Percentiles rank a stretch among this genome's conserved stretches.
phyloP scores from a whole-genome alignment of 2,329 filamentous ascomycete genomes.

The Colletotrichum camelliae region DNA sequence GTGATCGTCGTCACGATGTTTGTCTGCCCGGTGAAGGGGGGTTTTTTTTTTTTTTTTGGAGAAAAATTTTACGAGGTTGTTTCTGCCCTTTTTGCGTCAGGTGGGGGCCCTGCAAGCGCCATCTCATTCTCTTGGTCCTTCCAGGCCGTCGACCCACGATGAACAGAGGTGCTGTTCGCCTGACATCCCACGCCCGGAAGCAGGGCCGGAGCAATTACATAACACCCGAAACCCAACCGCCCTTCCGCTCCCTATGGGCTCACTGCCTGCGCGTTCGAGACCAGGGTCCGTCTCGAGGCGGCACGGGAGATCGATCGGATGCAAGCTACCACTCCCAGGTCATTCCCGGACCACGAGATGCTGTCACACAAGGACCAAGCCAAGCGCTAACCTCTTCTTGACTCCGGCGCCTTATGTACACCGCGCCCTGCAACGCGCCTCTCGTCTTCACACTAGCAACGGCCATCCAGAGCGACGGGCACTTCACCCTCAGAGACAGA shows the following conservation, averaged over 20 bases:
- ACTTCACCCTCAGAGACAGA: not conserved
- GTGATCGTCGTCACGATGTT: not conserved
- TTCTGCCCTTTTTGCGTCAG: not conserved
- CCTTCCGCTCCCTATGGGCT: not conserved
- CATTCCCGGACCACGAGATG: not conserved
- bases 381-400: not conserved
- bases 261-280: not conserved
- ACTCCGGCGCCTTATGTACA: not conserved
- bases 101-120: not conserved
- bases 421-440: slow-evolving; percentile 10
- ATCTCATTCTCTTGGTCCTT: not conserved
- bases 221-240: not conserved
- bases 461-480: not conserved
- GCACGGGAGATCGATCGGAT: not conserved
- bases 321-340: not conserved
- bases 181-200: slow-evolving; percentile 7
- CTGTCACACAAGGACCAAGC: not conserved
- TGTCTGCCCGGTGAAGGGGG: not conserved
- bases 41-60: not conserved
- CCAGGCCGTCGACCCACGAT: not conserved
- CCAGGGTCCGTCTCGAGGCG: not conserved
- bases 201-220: slow-evolving; percentile 3
- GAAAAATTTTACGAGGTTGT: not conserved
- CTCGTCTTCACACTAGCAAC: slow-evolving; percentile 4
- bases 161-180: not conserved